Conservation (phyloP, 2,329 filamentous ascomycete species). For the Ceratocystis papillata region DNA sequence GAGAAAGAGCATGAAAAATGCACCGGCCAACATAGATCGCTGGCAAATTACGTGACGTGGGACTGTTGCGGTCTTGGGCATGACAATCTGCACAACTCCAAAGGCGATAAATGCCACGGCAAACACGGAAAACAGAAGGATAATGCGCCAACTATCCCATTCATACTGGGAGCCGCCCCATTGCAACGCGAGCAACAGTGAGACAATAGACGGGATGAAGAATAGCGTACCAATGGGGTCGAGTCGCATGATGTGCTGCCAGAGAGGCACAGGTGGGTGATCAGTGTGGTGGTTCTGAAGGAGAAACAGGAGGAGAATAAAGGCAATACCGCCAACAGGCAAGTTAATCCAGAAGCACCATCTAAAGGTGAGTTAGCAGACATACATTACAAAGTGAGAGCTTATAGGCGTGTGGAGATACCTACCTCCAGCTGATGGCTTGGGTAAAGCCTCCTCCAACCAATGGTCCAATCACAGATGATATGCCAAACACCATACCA, state of each 20-base stretch:
- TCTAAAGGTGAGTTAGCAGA: slow-evolving; percentile 25
- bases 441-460: slow-evolving; percentile 45
- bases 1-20: slow-evolving; percentile 39
- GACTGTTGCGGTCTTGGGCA: slow-evolving; percentile 47
- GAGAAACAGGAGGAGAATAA: slow-evolving; percentile 41
- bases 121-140: slow-evolving; percentile 44
- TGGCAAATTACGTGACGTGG: slow-evolving; percentile 45
- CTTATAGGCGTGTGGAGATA: neutral
- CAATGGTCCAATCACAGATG: slow-evolving; percentile 44
- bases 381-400: neutral
- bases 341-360: slow-evolving; percentile 53
- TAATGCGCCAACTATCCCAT: slow-evolving; percentile 44
- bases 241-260: slow-evolving; percentile 41
- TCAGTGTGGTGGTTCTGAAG: slow-evolving; percentile 34
- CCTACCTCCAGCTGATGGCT: slow-evolving; percentile 38
- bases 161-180: slow-evolving; percentile 48
- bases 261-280: slow-evolving; percentile 29
- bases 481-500: slow-evolving; percentile 45
- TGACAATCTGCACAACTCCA: slow-evolving; percentile 41
- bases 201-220: slow-evolving; percentile 49
- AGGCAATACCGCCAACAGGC: slow-evolving; percentile 43
- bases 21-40: slow-evolving; percentile 43
- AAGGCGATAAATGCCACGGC: slow-evolving; percentile 39
- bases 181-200: slow-evolving; percentile 51
- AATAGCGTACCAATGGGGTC: slow-evolving; percentile 50